These are phyloP conservation scores for Aspergillus hortae DNA, from an alignment of 2,329 filamentous ascomycete genomes.

Conservation along the genomic window DNA sequence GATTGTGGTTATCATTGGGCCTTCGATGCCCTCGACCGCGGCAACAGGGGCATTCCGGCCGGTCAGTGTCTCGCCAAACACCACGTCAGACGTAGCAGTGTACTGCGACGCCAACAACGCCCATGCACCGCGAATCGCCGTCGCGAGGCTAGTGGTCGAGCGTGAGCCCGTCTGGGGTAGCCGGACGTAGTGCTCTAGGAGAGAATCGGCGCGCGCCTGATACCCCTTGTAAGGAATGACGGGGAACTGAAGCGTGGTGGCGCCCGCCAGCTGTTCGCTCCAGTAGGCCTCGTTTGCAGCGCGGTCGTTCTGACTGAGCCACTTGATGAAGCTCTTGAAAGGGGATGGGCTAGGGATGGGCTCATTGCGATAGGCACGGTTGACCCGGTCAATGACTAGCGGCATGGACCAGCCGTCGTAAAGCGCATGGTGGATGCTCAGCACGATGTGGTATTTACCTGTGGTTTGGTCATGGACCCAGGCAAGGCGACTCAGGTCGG, in stretches of 20 bases:
- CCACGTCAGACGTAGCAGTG: constrained; percentile 35
- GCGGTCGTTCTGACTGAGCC: neutral
- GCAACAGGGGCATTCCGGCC: constrained; percentile 37
- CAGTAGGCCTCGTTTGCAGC: constrained; percentile 3
- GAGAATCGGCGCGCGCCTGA: neutral
- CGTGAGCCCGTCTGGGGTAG: constrained; percentile 11
- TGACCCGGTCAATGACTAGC: constrained; percentile 30
- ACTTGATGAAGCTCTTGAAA: neutral
- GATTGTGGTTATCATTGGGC: constrained; percentile 9
- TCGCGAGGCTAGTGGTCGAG: constrained; percentile 19
- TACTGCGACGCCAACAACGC: constrained; percentile 32
- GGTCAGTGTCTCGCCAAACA: constrained; percentile 40
- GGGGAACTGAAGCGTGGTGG: constrained; percentile 2
- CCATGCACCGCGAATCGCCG: constrained; percentile 37
- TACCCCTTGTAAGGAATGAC: neutral
- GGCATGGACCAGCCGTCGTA: constrained; percentile 40
- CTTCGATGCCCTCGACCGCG: constrained; percentile 35
- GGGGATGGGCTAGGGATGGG: neutral
- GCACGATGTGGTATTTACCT: constrained; percentile 14
- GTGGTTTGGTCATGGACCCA: constrained; percentile 23
- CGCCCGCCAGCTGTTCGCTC: neutral
- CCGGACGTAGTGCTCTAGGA: constrained; percentile 8
- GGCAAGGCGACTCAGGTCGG: neutral
- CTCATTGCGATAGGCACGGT: constrained; percentile 1
- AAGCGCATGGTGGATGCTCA: constrained; percentile 36